These are phyloP conservation scores for Podospora pseudocomata DNA, from an alignment of 495 filamentous ascomycete genomes.

Conservation along the genomic window DNA sequence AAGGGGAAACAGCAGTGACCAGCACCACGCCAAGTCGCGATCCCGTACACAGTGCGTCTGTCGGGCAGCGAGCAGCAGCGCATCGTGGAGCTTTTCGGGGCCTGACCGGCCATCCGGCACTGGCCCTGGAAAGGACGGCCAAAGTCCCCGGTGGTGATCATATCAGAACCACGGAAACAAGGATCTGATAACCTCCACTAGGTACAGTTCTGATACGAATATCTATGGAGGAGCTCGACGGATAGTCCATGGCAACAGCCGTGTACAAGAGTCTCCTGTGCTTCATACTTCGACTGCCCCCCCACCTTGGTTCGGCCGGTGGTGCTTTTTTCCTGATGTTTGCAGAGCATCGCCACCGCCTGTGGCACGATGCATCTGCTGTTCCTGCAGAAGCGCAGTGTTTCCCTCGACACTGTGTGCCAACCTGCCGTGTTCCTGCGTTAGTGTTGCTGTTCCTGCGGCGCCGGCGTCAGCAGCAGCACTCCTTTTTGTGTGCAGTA, in stretches of 20 bases:
- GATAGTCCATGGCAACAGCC: neutral
- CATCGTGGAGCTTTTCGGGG: neutral
- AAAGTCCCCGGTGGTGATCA: neutral
- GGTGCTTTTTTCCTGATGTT: conserved; percentile 1
- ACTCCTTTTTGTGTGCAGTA: conserved; percentile 8
- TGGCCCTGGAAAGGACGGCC: neutral
- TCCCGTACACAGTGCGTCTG: neutral
- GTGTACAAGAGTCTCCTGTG: neutral
- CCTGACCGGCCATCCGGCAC: neutral
- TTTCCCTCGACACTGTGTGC: conserved; percentile 14
- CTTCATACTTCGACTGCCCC: neutral
- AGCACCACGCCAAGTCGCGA: neutral
- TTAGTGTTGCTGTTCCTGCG: conserved; percentile 7
- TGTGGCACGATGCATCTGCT: conserved; percentile 22
- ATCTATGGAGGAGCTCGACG: neutral
- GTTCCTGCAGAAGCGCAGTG: conserved; percentile 21
- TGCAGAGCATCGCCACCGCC: conserved; percentile 22
- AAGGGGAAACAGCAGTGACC: neutral
- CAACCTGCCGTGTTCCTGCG: conserved; percentile 25
- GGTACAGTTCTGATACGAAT: neutral
- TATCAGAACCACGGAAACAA: neutral
- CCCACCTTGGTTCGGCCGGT: neutral
- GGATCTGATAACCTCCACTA: neutral
- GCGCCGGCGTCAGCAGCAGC: neutral
- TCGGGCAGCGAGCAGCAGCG: neutral